Conservation (phyloP, 2,329 filamentous ascomycete species). For the Myriosclerotinia scirpicola region DNA sequence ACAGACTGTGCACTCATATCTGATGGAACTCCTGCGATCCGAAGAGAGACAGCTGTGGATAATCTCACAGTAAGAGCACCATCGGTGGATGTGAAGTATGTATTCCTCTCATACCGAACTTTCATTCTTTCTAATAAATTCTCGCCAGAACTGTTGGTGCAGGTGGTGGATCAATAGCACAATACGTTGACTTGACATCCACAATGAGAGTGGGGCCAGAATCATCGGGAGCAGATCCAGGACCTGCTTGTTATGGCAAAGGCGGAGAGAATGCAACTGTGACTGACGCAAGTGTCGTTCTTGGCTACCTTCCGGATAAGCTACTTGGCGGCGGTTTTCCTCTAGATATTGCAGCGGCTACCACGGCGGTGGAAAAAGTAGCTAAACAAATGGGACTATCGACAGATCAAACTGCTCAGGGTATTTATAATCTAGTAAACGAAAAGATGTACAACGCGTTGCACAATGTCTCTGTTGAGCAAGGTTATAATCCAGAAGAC, state of each 20-base stretch:
- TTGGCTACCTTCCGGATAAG: conserved; percentile 17
- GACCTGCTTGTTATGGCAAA: conserved; percentile 15
- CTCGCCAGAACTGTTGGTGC: conserved; percentile 2
- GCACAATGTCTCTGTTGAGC: conserved; percentile 13
- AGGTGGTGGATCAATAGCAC: conserved; percentile 18
- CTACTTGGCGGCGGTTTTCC: conserved; percentile 16
- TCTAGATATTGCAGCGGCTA: conserved; percentile 10
- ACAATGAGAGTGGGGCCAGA: conserved; percentile 16
- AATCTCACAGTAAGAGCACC: conserved; percentile 15
- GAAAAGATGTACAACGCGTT: conserved; percentile 19
- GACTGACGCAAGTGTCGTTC: conserved; percentile 12
- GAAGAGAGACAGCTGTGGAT: conserved; percentile 16
- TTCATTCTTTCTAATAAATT: not conserved
- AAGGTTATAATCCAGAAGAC: conserved; percentile 19
- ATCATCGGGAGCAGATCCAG: conserved; percentile 19
- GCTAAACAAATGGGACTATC: conserved; percentile 15
- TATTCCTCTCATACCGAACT: not conserved
- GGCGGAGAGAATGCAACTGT: conserved; percentile 12
- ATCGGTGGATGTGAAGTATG: conserved; percentile 15
- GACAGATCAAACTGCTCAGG: conserved; percentile 17
- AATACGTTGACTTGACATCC: conserved; percentile 18
- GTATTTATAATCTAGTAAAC: conserved; percentile 16
- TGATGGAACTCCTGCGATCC: not conserved
- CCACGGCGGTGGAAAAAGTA: conserved; percentile 4
- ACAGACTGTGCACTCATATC: conserved; percentile 7